A percentile compares a stretch with the other conserved stretches of the same genome.
Evolutionary conservation across 345 rosid genomes (phyloP).

Genomic region (Ailanthus altissimus): DNA sequence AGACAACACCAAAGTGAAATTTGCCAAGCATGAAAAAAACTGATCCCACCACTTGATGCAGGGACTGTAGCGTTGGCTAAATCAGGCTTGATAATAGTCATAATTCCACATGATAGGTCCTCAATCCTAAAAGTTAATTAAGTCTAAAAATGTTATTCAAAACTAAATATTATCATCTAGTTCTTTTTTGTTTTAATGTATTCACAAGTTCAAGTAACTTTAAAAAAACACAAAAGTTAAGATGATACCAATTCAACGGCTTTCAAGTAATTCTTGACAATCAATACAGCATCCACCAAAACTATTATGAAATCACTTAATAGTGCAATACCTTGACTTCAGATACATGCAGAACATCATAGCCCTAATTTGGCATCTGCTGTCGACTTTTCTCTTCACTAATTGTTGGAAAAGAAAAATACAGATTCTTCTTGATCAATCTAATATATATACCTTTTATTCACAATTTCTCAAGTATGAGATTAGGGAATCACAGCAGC

Average conservation of each 20-base stretch:
- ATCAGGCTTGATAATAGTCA: neutral
- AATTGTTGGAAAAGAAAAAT: neutral
- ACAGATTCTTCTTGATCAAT: neutral
- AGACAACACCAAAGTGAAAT: neutral
- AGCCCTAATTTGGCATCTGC: slow-evolving; percentile 2
- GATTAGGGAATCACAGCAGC: neutral
- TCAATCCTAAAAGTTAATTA: neutral
- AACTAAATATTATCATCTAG: neutral
- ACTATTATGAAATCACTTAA: neutral
- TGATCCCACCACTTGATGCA: neutral
- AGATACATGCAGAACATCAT: neutral
- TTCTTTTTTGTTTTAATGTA: neutral
- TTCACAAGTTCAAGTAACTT: neutral
- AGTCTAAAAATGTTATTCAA: neutral
- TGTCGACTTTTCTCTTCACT: neutral
- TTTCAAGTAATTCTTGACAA: neutral
- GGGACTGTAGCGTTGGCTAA: neutral
- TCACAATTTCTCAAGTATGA: neutral
- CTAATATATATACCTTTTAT: neutral
- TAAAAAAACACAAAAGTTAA: neutral
- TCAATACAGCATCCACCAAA: neutral
- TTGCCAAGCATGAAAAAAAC: neutral
- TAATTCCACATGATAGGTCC: neutral
- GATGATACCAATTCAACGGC: neutral
- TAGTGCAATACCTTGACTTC: neutral